Evolutionary conservation across 176 grass and related monocot genomes (phyloP).

Genomic region (Phyllostachys edulis): DNA sequence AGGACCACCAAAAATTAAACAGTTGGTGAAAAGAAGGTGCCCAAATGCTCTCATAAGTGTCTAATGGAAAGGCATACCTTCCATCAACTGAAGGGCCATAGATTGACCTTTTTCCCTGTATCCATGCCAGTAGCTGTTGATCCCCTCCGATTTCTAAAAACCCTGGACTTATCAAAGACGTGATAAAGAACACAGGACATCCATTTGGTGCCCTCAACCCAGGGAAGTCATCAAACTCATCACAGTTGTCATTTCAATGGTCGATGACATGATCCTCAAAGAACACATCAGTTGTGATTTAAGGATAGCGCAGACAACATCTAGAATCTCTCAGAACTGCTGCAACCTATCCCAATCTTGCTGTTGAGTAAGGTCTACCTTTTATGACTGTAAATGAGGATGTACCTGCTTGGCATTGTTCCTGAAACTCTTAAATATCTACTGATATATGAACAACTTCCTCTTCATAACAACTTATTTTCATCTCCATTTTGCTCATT

Average conservation of each 20-base stretch:
- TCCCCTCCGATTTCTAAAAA: background rate
- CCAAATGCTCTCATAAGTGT: background rate
- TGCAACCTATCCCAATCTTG: constrained; percentile 24
- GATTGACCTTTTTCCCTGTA: background rate
- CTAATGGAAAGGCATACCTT: constrained; percentile 9
- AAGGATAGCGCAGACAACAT: background rate
- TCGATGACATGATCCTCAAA: constrained; percentile 8
- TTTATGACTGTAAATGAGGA: constrained; percentile 10
- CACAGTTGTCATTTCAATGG: background rate
- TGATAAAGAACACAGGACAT: constrained; percentile 31
- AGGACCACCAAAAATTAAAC: background rate
- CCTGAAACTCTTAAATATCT: constrained; percentile 26
- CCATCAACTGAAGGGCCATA: constrained; percentile 19
- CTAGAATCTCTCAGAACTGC: background rate
- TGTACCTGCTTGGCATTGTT: constrained; percentile 24
- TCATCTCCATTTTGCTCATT: constrained; percentile 19
- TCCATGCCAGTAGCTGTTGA: constrained; percentile 3
- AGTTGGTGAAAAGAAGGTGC: background rate
- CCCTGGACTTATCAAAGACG: constrained; percentile 11
- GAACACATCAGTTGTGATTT: constrained; percentile 11
- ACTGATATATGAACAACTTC: background rate
- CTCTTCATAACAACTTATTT: constrained; percentile 17
- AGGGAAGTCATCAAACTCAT: constrained; percentile 36
- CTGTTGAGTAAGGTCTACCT: constrained; percentile 9
- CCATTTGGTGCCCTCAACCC: constrained; percentile 26